Evolutionary conservation across 495 filamentous ascomycete genomes (phyloP), one percentile per base, ranked within the genome.

Genomic region (Podospora tetraspora): DNA sequence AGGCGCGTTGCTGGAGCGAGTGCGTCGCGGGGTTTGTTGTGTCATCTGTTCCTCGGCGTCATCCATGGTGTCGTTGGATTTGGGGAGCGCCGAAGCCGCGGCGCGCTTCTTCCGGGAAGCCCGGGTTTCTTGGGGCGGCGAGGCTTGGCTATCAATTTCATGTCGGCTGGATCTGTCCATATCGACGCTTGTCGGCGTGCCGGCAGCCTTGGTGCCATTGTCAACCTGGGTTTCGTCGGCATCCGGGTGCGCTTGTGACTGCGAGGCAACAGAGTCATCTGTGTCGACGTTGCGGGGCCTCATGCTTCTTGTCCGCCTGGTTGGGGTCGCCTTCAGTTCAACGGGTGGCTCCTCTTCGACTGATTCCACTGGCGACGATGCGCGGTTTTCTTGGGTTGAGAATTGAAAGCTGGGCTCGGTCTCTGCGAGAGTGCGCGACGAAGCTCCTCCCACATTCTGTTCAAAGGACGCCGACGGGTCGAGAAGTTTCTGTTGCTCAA

Each of bases 31-130:
- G 29, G 11, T 59, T 19, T 63, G 56, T 1, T 71, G 30, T 12
- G 68, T 29, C 24, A 68, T 59, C 43, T 74, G 62, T 21, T 75
- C 70, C n/a, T 75, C 68, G 2, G 5, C 5, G 19, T n/a, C 43
- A 52, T 52, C 43, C 43, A 7, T 52, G 19, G 43, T 52, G 43
- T 52, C 43, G 7, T 9, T 8, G 8, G 8, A 8, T n/a, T 52
- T 52, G 6, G 43, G 43, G 19, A n/a, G 43, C 43, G 19, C 16
- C 16, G 8, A 52, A n/a, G 43, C 43, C 2, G 43, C 43, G 7
- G 19, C 43, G 43, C 19, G 16, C n/a, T 52, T 52, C 43, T 52
- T n/a, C 43, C 43, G 43, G 43, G 43, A n/a, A 8, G 16, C 43
- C 43, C 43, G 16, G 16, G 43, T 52, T n/a, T 52, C 7, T 8